phyloP scores from a whole-genome alignment of 192 early-diverging fungal species.

The Coemansia umbellata region DNA sequence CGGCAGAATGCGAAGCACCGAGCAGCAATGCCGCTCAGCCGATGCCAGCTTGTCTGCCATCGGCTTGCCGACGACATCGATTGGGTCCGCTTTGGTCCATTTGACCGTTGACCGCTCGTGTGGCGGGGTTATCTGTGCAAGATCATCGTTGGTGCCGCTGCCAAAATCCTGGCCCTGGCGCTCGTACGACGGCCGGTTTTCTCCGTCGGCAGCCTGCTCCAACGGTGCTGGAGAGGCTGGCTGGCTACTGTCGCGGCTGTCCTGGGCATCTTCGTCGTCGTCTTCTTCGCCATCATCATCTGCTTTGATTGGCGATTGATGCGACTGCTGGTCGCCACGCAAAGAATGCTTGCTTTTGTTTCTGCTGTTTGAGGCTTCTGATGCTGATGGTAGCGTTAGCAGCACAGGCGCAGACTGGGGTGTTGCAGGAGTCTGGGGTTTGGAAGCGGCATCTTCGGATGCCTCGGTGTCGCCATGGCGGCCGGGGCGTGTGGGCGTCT shows the following conservation, averaged over 20 bases:
- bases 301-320: no score
- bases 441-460: not conserved
- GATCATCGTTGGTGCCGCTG: constrained; percentile 9
- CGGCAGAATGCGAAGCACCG: constrained; percentile 76
- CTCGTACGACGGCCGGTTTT: constrained; percentile 42
- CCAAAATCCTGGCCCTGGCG: constrained; percentile 23
- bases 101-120: constrained; percentile 33
- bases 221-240: not conserved
- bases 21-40: constrained; percentile 70
- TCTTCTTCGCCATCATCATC: not conserved
- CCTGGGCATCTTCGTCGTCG: constrained; percentile 1
- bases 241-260: constrained; percentile 4
- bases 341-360: not conserved
- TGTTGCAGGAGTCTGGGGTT: not conserved
- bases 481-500: constrained; percentile 12
- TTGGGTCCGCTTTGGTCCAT: constrained; percentile 50
- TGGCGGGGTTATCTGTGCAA: constrained; percentile 28
- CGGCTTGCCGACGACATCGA: constrained; percentile 32
- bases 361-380: not conserved
- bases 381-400: not conserved
- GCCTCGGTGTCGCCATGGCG: constrained; percentile 2
- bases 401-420: not conserved
- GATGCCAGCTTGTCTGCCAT: constrained; percentile 36
- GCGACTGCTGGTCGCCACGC: no score
- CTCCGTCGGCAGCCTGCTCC: constrained; percentile 4